These are phyloP conservation scores for Amphibolis antarctica DNA, from an alignment of 106 monocot species.

Conservation along the genomic window DNA sequence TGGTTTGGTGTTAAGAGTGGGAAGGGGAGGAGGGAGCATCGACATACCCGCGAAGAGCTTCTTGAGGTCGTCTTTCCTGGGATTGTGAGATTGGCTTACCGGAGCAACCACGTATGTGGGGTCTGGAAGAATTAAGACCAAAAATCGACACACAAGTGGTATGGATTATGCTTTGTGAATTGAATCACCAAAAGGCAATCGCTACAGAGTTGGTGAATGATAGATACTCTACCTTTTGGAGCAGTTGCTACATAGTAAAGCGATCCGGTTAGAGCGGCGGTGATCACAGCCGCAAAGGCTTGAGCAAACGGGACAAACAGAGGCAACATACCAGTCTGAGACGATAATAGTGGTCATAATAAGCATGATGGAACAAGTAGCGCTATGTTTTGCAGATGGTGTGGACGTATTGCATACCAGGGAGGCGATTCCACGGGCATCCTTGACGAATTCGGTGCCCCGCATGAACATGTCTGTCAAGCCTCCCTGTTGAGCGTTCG, in stretches of 20 bases:
- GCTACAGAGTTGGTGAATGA: no score
- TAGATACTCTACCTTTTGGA: conserved; percentile 22
- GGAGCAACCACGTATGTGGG: conserved; percentile 91
- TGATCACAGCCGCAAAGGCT: conserved; percentile 94
- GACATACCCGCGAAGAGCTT: conserved; percentile 81
- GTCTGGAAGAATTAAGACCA: conserved; percentile 65
- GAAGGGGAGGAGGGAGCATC: not conserved
- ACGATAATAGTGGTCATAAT: no score
- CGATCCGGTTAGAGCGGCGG: conserved; percentile 73
- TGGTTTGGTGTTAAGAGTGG: not conserved
- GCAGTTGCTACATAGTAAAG: conserved; percentile 58
- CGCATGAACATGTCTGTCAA: conserved; percentile 70
- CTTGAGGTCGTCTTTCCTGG: conserved; percentile 73
- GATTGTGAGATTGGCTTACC: conserved; percentile 36
- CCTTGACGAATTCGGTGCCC: conserved; percentile 72
- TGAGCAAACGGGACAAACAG: conserved; percentile 91
- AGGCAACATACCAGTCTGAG: conserved; percentile 81
- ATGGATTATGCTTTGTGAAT: not conserved
- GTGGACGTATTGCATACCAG: conserved; percentile 50
- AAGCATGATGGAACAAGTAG: not conserved
- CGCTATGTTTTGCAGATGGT: no score
- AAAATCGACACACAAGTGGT: not conserved
- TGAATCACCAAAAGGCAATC: not conserved
- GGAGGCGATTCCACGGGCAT: conserved; percentile 77
- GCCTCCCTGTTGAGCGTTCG: conserved; percentile 35